Evolutionary conservation across 345 rosid species (phyloP).

Genomic region (Nephelium lappaceum): DNA sequence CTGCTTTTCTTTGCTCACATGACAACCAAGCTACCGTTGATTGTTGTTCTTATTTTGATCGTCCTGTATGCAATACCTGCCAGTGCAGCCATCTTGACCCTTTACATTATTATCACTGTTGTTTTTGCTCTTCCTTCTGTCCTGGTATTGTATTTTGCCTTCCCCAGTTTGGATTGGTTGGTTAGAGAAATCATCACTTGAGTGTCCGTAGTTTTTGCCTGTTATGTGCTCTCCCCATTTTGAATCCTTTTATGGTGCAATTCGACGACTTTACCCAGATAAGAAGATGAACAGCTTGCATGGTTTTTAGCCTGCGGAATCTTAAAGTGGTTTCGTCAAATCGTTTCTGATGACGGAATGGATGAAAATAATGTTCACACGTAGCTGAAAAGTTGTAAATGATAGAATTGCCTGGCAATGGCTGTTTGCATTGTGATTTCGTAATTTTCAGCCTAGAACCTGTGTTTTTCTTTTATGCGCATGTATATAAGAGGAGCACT

Average conservation of each 20-base stretch:
- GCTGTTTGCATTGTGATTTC: neutral
- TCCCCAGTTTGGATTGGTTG: conserved; percentile 68
- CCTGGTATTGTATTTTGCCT: conserved; percentile 58
- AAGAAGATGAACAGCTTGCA: neutral
- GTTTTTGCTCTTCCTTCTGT: conserved; percentile 70
- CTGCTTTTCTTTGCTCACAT: conserved; percentile 54
- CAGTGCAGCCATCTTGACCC: conserved; percentile 61
- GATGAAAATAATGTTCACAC: neutral
- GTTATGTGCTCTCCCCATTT: neutral
- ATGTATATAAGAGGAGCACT: conserved; percentile 5
- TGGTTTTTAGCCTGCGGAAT: conserved; percentile 6
- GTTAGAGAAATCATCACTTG: conserved; percentile 62
- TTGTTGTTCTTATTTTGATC: conserved; percentile 54
- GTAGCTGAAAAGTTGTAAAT: neutral
- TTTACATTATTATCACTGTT: conserved; percentile 59
- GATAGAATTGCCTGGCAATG: neutral
- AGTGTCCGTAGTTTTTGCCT: neutral
- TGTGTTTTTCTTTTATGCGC: conserved; percentile 2
- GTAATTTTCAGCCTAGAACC: neutral
- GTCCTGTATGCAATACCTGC: conserved; percentile 63
- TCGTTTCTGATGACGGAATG: neutral
- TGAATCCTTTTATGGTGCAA: neutral
- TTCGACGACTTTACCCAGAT: conserved; percentile 5
- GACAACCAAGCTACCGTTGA: conserved; percentile 60
- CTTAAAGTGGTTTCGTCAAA: neutral